Evolutionary conservation across 306 rosid species (phyloP).

Genomic region (Acacia melanoxylon): DNA sequence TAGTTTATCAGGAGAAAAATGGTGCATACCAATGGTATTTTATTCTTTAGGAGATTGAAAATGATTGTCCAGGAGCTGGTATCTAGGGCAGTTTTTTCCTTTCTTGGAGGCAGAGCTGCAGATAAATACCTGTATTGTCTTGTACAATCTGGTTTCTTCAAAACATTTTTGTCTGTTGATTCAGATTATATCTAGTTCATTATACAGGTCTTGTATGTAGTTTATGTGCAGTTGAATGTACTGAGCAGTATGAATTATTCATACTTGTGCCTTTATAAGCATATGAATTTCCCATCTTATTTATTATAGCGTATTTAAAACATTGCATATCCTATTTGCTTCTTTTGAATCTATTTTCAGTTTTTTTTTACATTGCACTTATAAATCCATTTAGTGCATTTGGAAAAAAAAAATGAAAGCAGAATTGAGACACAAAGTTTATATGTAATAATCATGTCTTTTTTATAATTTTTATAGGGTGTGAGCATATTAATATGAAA

Average conservation of each 20-base stretch:
- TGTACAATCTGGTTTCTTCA: not conserved
- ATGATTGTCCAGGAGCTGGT: conserved; percentile 26
- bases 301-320: no score
- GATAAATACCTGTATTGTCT: not conserved
- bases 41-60: conserved; percentile 31
- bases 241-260: not conserved
- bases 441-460: no score
- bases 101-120: not conserved
- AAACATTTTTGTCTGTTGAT: not conserved
- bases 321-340: not conserved
- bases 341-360: not conserved
- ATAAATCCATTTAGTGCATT: not conserved
- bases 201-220: not conserved
- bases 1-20: conserved; percentile 25
- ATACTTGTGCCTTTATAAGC: no score
- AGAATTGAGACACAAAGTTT: no score
- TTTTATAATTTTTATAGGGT: no score
- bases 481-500: no score
- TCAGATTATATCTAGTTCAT: conserved; percentile 3
- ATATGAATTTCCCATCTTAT: no score
- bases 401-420: not conserved
- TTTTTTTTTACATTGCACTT: not conserved
- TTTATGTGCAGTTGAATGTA: not conserved
- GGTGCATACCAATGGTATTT: conserved; percentile 32
- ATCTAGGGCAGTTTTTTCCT: not conserved